These are phyloP conservation scores for Hyparrhenia diplandra DNA, from an alignment of 176 grass and related monocot genomes.

Conservation along the genomic window DNA sequence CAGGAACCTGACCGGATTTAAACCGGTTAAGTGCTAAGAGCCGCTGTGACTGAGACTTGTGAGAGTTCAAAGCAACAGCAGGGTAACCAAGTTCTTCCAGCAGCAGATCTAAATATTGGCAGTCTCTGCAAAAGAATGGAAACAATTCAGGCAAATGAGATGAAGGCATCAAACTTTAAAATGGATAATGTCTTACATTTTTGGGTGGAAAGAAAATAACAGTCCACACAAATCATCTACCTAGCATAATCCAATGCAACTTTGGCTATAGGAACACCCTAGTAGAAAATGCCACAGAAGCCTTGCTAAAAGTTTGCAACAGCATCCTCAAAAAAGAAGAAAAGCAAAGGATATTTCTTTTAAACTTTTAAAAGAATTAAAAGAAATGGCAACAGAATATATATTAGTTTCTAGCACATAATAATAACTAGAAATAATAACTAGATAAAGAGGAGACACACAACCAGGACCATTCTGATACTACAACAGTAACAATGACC, in stretches of 20 bases:
- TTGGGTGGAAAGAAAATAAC: background rate
- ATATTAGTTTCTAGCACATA: background rate
- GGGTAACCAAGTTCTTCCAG: conserved; percentile 62
- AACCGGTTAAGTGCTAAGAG: conserved; percentile 67
- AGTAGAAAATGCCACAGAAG: background rate
- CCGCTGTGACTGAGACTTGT: conserved; percentile 70
- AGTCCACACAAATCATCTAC: background rate
- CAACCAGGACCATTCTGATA: background rate
- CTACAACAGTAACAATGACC: background rate
- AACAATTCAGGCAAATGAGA: conserved; percentile 13
- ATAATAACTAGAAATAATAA: too few species aligned
- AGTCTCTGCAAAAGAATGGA: conserved; percentile 49
- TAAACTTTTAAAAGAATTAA: background rate
- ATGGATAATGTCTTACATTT: background rate
- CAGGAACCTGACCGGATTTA: conserved; percentile 68
- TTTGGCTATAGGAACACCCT: background rate
- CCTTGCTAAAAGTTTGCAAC: background rate
- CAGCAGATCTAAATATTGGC: conserved; percentile 70
- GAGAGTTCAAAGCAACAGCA: conserved; percentile 86
- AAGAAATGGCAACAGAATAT: background rate
- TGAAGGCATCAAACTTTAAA: background rate
- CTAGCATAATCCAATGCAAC: background rate
- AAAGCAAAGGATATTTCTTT: background rate
- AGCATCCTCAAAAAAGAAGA: background rate
- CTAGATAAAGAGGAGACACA: background rate